Conservation (phyloP, 495 filamentous ascomycete species). For the Evansstolkia leycettana region DNA sequence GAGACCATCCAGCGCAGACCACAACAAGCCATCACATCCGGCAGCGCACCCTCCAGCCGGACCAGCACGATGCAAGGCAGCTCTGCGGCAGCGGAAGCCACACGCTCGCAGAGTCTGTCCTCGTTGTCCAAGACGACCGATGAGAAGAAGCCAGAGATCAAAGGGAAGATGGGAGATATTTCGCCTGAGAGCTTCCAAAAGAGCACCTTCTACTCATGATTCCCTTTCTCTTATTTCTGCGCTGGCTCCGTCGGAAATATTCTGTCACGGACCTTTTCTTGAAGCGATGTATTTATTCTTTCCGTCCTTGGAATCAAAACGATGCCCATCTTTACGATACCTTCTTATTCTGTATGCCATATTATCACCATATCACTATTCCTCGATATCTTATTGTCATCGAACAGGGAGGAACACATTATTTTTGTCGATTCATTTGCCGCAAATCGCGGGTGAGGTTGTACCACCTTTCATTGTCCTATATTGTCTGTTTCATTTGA, state of each 20-base stretch:
- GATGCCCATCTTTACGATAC: too few relatives aligned
- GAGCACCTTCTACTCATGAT: constrained; percentile 60
- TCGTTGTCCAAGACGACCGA: constrained; percentile 9
- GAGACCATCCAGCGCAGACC: constrained; percentile 67
- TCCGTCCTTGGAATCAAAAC: too few relatives aligned
- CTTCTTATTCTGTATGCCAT: too few relatives aligned
- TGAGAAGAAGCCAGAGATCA: constrained; percentile 27
- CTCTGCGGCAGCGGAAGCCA: constrained; percentile 6
- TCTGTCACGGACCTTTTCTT: not conserved
- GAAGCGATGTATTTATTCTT: constrained; percentile 1
- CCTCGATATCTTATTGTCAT: too few relatives aligned
- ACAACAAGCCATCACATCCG: constrained; percentile 37
- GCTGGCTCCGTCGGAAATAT: not conserved
- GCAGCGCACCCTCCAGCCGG: constrained; percentile 36
- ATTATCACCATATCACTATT: too few relatives aligned
- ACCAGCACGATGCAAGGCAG: constrained; percentile 45
- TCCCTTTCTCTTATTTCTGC: too few relatives aligned
- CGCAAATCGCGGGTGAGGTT: too few relatives aligned
- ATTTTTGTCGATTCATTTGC: too few relatives aligned
- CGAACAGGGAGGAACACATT: too few relatives aligned
- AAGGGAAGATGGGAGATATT: constrained; percentile 47
- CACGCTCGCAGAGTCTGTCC: constrained; percentile 17
- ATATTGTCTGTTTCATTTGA: too few relatives aligned
- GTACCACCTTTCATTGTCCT: too few relatives aligned
- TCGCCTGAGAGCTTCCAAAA: constrained; percentile 82